Evolutionary conservation across 2,329 filamentous ascomycete species (phyloP).

Genomic region (Cercospora zeina): DNA sequence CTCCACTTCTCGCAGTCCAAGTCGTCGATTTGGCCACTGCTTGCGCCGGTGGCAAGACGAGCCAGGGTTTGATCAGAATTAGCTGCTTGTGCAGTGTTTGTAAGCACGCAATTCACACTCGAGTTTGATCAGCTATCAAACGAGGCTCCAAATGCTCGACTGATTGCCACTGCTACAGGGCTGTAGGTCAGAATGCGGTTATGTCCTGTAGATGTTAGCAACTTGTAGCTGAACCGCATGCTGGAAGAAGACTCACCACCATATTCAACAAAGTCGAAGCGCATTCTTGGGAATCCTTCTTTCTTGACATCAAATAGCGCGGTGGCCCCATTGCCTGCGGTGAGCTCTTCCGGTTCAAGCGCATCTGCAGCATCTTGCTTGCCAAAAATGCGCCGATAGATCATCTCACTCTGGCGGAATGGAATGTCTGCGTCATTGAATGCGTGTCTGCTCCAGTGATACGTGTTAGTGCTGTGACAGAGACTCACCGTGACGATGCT

Average conservation of each 20-base stretch:
- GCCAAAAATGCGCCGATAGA: slow-evolving; percentile 62
- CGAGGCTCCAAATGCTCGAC: slow-evolving; percentile 60
- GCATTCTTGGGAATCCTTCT: slow-evolving; percentile 38
- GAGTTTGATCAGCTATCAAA: slow-evolving; percentile 15
- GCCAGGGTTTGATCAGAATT: neutral
- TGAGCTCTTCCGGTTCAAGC: slow-evolving; percentile 33
- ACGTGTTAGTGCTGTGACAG: neutral
- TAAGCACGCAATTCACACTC: neutral
- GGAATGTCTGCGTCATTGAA: slow-evolving; percentile 80
- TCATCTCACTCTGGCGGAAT: slow-evolving; percentile 65
- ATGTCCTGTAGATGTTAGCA: slow-evolving; percentile 55
- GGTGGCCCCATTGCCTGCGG: slow-evolving; percentile 37
- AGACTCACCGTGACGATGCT: neutral
- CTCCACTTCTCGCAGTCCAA: neutral
- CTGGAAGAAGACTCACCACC: slow-evolving; percentile 41
- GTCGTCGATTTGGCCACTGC: neutral
- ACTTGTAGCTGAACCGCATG: neutral
- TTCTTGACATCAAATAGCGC: slow-evolving; percentile 28
- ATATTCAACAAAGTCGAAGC: slow-evolving; percentile 48
- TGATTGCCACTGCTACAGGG: slow-evolving; percentile 63
- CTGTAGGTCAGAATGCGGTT: slow-evolving; percentile 68
- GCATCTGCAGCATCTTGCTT: slow-evolving; percentile 44
- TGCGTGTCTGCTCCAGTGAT: slow-evolving; percentile 58
- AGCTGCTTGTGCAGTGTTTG: neutral
- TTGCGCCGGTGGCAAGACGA: neutral